A percentile compares a stretch with the other conserved stretches of the same genome.
phyloP scores from a whole-genome alignment of 2,329 filamentous ascomycete genomes.

The Emergomyces orientalis region DNA sequence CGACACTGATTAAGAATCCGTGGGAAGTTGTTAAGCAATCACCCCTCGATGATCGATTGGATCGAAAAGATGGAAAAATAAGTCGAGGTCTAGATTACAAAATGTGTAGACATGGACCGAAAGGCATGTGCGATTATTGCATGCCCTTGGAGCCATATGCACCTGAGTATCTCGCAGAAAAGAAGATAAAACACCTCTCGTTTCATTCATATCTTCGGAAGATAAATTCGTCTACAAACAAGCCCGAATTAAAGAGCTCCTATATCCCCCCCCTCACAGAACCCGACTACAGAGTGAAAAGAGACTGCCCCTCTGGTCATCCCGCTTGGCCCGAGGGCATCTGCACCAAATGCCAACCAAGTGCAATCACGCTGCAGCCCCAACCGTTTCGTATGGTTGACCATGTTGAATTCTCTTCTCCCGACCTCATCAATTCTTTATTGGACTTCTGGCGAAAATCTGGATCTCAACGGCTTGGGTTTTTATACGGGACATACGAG shows the following conservation, averaged over 20 bases:
- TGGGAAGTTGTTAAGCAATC: slow-evolving; percentile 92
- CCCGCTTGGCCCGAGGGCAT: slow-evolving; percentile 92
- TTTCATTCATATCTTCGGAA: slow-evolving; percentile 93
- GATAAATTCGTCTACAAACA: slow-evolving; percentile 92
- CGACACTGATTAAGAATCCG: slow-evolving; percentile 65
- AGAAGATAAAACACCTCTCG: slow-evolving; percentile 97
- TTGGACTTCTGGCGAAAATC: slow-evolving; percentile 86
- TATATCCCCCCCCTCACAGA: slow-evolving; percentile 94
- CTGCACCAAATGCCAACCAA: slow-evolving; percentile 95
- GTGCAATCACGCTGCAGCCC: slow-evolving; percentile 87
- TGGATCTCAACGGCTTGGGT: slow-evolving; percentile 75
- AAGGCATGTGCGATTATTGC: slow-evolving; percentile 99
- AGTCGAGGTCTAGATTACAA: slow-evolving; percentile 60
- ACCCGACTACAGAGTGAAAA: slow-evolving; percentile 81
- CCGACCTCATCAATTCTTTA: slow-evolving; percentile 76
- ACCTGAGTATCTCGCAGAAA: slow-evolving; percentile 76
- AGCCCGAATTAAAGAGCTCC: slow-evolving; percentile 82
- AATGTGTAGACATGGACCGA: slow-evolving; percentile 92
- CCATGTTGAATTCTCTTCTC: slow-evolving; percentile 89
- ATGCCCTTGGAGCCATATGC: slow-evolving; percentile 95
- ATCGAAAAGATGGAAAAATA: slow-evolving; percentile 86
- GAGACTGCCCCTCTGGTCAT: slow-evolving; percentile 85
- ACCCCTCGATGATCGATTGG: slow-evolving; percentile 72
- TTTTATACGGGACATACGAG: slow-evolving; percentile 80
- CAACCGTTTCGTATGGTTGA: slow-evolving; percentile 96